These are phyloP conservation scores for Fraxinus ornus DNA, from an alignment of 305 asterid species.

Conservation along the genomic window DNA sequence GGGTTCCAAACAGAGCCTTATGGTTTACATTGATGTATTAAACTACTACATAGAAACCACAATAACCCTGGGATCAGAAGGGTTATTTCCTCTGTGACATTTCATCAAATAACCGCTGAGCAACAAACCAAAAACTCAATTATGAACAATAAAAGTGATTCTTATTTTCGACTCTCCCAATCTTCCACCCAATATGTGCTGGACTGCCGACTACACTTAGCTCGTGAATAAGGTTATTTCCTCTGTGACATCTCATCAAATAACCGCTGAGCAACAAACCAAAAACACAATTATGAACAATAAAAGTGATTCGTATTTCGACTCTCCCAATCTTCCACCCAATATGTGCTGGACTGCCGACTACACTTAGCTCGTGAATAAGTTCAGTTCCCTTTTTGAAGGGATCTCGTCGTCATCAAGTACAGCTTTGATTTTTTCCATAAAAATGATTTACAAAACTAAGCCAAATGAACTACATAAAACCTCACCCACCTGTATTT, in stretches of 20 bases:
- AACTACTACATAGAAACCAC: background rate
- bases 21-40: background rate
- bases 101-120: background rate
- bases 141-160: background rate
- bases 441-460: background rate
- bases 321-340: background rate
- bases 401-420: background rate
- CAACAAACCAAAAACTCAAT: background rate
- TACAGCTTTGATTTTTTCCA: background rate
- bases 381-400: background rate
- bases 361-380: background rate
- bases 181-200: background rate
- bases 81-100: background rate
- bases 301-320: background rate
- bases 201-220: background rate
- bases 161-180: background rate
- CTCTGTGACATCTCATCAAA: background rate
- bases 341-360: background rate
- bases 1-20: background rate
- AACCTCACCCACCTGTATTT: background rate
- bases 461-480: background rate
- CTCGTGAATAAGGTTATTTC: background rate
- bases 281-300: background rate
- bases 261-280: background rate
- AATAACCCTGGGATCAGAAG: background rate